Evolutionary conservation across 1,284 basidiomycete genomes (phyloP).

Genomic region (Neonothopanus nambi): DNA sequence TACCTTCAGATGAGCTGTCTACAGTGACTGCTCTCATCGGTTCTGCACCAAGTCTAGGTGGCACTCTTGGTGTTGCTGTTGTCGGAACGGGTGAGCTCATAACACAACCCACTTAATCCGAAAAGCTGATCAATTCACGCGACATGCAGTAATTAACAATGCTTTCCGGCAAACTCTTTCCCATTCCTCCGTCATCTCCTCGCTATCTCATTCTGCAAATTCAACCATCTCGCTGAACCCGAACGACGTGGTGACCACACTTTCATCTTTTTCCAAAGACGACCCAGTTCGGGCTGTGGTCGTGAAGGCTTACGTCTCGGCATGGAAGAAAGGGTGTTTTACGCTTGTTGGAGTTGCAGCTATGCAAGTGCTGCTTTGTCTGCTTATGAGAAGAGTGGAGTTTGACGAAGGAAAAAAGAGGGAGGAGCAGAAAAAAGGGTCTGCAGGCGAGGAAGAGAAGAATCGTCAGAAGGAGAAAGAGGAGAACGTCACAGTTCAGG

Average conservation of each 20-base stretch:
- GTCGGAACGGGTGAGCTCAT: conserved; percentile 28
- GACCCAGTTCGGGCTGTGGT: conserved; percentile 6
- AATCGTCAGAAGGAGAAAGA: too few species aligned
- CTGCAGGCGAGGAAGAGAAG: too few species aligned
- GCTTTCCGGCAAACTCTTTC: conserved; percentile 12
- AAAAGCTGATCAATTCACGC: not conserved
- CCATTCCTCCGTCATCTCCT: conserved; percentile 1
- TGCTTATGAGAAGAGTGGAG: conserved; percentile 16
- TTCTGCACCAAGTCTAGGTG: conserved; percentile 31
- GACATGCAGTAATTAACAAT: conserved; percentile 16
- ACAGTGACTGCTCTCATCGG: conserved; percentile 33
- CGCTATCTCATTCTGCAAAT: not conserved
- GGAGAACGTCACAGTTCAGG: too few species aligned
- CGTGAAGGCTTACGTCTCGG: conserved; percentile 15
- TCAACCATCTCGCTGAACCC: conserved; percentile 12
- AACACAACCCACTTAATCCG: not conserved
- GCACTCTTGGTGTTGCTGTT: conserved; percentile 33
- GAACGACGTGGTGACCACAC: conserved; percentile 13
- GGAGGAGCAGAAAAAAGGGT: too few species aligned
- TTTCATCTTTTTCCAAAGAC: conserved; percentile 4
- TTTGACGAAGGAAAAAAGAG: not conserved
- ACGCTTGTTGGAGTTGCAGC: conserved; percentile 14
- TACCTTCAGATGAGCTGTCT: conserved; percentile 28
- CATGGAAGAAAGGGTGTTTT: conserved; percentile 17
- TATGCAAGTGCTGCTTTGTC: conserved; percentile 15